Evolutionary conservation across 1,139 yeast genomes (phyloP).

Genomic region (Chernovozyma aurita): DNA sequence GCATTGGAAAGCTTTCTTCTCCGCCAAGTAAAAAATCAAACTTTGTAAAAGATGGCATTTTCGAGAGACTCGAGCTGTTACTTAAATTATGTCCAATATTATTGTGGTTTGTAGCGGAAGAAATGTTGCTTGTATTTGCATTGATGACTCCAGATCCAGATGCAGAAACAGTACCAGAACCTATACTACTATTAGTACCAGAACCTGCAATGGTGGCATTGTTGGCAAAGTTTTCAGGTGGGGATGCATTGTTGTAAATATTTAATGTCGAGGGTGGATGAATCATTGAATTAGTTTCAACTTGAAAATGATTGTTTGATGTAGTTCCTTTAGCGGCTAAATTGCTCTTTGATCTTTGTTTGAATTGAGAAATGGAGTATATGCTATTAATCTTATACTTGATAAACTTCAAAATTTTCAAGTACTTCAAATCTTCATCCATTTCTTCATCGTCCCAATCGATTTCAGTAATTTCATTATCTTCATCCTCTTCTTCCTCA

Average conservation of each 20-base stretch:
- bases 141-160: background rate
- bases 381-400: conserved; percentile 31
- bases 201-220: background rate
- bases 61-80: conserved; percentile 10
- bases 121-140: background rate
- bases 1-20: conserved; percentile 22
- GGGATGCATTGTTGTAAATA: background rate
- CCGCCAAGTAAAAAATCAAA: conserved; percentile 25
- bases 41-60: conserved; percentile 25
- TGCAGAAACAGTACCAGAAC: background rate
- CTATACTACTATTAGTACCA: background rate
- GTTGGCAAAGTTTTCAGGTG: background rate
- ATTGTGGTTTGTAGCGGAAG: background rate
- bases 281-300: background rate
- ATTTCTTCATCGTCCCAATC: conserved; percentile 50
- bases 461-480: conserved; percentile 19
- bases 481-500: conserved; percentile 23
- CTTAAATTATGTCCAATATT: background rate
- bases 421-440: conserved; percentile 46
- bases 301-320: background rate
- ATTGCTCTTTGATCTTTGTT: conserved; percentile 4
- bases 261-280: background rate
- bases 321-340: background rate
- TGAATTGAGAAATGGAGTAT: conserved; percentile 8
- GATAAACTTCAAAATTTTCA: conserved; percentile 40